Base-by-base conservation (phyloP, 139 green algal species). In the Chlamydomonas sp. region DNA sequence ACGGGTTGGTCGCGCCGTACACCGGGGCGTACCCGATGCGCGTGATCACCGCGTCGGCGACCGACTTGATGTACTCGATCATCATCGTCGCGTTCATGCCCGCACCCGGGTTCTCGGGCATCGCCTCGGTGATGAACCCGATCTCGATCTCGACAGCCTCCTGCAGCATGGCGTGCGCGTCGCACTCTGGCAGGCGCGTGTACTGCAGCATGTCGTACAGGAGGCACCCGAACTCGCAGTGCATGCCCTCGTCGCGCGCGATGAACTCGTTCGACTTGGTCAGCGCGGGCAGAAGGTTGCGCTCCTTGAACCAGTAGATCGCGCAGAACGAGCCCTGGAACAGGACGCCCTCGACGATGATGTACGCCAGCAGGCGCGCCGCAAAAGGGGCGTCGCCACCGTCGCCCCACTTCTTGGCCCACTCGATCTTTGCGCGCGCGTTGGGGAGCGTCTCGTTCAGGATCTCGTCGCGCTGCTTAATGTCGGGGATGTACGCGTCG, bases 301-400 rank as follows among this genome's bases (percentile, higher is more conserved):
- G 83, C 88, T 97, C 95, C 84, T 97, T 97, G 3, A 99, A 79
- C 92, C 94, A 99, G 87, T 95, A 97, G 80, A 99, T 97, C 66
- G 90, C 85, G 72, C 93, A 98, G 80, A 99, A 98, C 69, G 73
- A 76, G 70, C 92, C 71, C 24, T 35, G 61, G 81, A 99, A 99
- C 82, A 97, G 96, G 76, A 99, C 97, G 73, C 95, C 95, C 83
- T 99, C 95, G 30, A 99, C 89, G 37, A 83, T 91, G 0, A 92
- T 90, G 69, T 96, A 99, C 0, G 92, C 95, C 34, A 99, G 83
- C 30, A 82, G 50, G 35, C 76, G 72, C 61, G 72, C 37, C 1
- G 72, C 35, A 58, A 82, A 78, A 10, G 30, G 24, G 16, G 10
- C 73, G 29, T 47, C 48, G 43, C 13, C 43, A 16, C 43, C 43